Evolutionary conservation across 1,284 basidiomycete species (phyloP).

Genomic region (Naganishia sp.): DNA sequence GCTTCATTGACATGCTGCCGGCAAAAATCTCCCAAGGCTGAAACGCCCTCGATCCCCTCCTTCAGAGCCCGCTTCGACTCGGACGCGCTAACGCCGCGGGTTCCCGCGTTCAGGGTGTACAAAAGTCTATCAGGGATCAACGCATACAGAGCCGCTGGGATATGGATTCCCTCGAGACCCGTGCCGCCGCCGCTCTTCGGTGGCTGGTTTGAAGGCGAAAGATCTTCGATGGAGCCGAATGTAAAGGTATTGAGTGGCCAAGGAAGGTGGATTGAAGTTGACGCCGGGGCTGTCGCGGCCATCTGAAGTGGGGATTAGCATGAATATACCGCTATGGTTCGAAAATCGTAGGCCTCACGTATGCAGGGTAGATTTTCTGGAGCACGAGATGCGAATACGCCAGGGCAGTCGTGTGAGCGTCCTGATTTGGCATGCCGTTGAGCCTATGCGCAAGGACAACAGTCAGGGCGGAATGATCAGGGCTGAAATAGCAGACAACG

Average conservation of each 20-base stretch:
- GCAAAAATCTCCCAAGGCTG: conserved; percentile 20
- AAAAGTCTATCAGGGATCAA: conserved; percentile 9
- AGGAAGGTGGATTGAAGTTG: conserved; percentile 22
- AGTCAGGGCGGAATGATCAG: neutral
- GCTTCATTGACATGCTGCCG: conserved; percentile 20
- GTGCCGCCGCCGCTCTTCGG: neutral
- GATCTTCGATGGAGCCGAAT: conserved; percentile 22
- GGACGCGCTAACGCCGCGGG: conserved; percentile 5
- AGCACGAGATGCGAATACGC: conserved; percentile 33
- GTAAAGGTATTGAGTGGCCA: conserved; percentile 23
- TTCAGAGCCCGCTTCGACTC: conserved; percentile 21
- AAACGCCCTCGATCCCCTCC: conserved; percentile 29
- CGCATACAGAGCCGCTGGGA: neutral
- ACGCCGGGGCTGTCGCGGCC: conserved; percentile 4
- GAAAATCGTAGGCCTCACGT: conserved; percentile 8
- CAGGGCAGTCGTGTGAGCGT: conserved; percentile 31
- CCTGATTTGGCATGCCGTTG: conserved; percentile 33
- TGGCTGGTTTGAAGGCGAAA: neutral
- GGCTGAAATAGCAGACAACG: neutral
- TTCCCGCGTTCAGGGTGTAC: conserved; percentile 18
- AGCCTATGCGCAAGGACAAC: conserved; percentile 7
- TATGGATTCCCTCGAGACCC: conserved; percentile 6
- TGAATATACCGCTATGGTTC: neutral
- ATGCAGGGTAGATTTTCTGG: conserved; percentile 32
- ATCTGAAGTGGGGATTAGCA: neutral